A percentile compares a stretch with the other conserved stretches of the same genome.
phyloP scores from a whole-genome alignment of 306 rosid species.

The Cicer judaicum region DNA sequence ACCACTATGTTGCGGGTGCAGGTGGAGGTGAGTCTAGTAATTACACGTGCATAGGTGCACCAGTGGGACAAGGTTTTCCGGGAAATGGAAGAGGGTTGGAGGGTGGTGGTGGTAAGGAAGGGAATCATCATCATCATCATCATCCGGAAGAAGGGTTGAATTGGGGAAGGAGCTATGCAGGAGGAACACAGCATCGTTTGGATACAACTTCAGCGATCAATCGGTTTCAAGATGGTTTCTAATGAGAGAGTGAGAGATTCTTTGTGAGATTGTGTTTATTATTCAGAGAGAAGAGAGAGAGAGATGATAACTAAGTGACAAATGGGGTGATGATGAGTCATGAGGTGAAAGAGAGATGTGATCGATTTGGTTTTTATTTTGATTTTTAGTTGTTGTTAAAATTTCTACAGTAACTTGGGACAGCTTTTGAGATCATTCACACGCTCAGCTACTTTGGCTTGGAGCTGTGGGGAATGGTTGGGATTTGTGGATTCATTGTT shows the following conservation, averaged over 20 bases:
- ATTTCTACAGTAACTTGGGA: slow-evolving; percentile 46
- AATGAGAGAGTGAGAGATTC: slow-evolving; percentile 42
- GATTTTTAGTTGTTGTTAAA: neutral
- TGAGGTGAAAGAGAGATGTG: slow-evolving; percentile 31
- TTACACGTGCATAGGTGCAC: slow-evolving; percentile 91
- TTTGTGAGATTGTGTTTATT: slow-evolving; percentile 38
- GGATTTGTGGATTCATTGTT: too few relatives aligned
- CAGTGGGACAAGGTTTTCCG: slow-evolving; percentile 65
- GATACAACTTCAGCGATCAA: slow-evolving; percentile 67
- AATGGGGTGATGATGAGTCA: slow-evolving; percentile 65
- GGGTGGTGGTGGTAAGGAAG: slow-evolving; percentile 48
- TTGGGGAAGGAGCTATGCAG: slow-evolving; percentile 60
- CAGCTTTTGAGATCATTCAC: slow-evolving; percentile 78
- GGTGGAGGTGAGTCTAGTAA: slow-evolving; percentile 36
- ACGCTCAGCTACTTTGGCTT: slow-evolving; percentile 86
- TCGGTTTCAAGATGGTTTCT: slow-evolving; percentile 92
- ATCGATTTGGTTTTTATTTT: slow-evolving; percentile 39
- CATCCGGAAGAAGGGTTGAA: slow-evolving; percentile 53
- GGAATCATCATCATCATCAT: slow-evolving; percentile 32
- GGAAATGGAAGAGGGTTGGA: neutral
- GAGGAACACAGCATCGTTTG: slow-evolving; percentile 53
- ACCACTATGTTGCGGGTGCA: slow-evolving; percentile 38
- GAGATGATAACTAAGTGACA: slow-evolving; percentile 57
- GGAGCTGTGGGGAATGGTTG: slow-evolving; percentile 44
- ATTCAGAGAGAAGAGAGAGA: slow-evolving; percentile 52